Evolutionary conservation across 495 filamentous ascomycete species (phyloP).

Genomic region (Oidiodendron maius): DNA sequence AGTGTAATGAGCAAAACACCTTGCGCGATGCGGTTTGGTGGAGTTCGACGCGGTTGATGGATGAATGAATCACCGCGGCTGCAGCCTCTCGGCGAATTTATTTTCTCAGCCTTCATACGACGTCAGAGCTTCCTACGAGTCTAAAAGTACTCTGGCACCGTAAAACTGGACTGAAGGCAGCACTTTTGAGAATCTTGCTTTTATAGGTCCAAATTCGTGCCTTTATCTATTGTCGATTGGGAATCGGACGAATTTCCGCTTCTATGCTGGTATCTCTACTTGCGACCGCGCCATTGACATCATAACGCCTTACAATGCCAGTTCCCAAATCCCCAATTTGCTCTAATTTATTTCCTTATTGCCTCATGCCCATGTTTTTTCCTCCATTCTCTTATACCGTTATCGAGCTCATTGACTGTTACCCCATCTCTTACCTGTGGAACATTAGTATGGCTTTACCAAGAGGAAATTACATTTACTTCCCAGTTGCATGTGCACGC

Average conservation of each 20-base stretch:
- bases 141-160: too few relatives aligned
- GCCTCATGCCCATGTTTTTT: conserved; percentile 49
- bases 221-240: too few relatives aligned
- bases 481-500: conserved; percentile 53
- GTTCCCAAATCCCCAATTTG: too few relatives aligned
- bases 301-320: too few relatives aligned
- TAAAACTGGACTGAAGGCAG: too few relatives aligned
- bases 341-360: background rate
- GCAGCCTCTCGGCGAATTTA: conserved; percentile 5
- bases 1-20: background rate
- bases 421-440: conserved; percentile 61
- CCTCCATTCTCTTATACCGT: conserved; percentile 77
- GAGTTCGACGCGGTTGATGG: conserved; percentile 1
- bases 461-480: background rate
- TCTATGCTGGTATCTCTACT: too few relatives aligned
- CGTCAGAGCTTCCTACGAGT: conserved; percentile 1
- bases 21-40: background rate
- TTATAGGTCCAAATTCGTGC: too few relatives aligned
- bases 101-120: conserved; percentile 7
- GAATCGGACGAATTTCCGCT: too few relatives aligned
- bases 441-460: conserved; percentile 19
- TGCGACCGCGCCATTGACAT: too few relatives aligned
- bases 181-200: too few relatives aligned
- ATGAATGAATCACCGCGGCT: background rate
- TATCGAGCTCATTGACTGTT: conserved; percentile 70